Conservation (phyloP, 106 monocot genomes). For the Dendrobium chrysotoxum region DNA sequence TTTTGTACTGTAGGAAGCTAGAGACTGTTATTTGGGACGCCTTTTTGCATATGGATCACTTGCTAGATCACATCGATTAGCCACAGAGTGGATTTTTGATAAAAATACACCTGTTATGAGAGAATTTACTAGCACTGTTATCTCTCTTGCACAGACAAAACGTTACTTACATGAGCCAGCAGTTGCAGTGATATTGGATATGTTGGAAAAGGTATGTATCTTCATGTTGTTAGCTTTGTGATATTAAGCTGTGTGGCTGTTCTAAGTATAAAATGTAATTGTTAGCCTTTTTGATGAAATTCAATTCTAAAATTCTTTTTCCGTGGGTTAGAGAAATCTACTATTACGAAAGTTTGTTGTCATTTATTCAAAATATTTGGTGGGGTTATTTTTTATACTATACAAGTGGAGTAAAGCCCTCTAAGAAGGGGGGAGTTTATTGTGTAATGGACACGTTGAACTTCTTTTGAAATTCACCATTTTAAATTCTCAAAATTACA, state of each 20-base stretch:
- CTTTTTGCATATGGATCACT: constrained; percentile 88
- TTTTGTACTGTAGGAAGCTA: constrained; percentile 57
- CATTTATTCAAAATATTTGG: not conserved
- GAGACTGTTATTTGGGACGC: constrained; percentile 74
- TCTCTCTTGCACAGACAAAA: constrained; percentile 70
- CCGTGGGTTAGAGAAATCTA: not conserved
- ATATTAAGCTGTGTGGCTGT: not conserved
- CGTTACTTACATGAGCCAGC: constrained; percentile 81
- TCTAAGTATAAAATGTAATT: not conserved
- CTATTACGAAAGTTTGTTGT: not conserved
- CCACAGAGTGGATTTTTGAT: constrained; percentile 38
- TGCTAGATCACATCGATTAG: constrained; percentile 66
- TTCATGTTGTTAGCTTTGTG: not conserved
- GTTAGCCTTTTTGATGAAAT: not conserved
- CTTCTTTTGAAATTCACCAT: no score
- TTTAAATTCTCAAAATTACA: no score
- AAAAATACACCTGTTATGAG: constrained; percentile 34
- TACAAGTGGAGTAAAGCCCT: no score
- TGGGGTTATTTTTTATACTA: not conserved
- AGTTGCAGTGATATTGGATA: constrained; percentile 57
- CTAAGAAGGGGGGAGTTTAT: no score
- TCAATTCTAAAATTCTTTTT: not conserved
- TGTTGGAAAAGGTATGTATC: constrained; percentile 46
- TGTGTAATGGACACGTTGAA: no score
- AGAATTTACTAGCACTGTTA: constrained; percentile 49